Evolutionary conservation across 305 asterid genomes (phyloP), one percentile per base, ranked within the genome.

Genomic region (Fraxinus baroniana): DNA sequence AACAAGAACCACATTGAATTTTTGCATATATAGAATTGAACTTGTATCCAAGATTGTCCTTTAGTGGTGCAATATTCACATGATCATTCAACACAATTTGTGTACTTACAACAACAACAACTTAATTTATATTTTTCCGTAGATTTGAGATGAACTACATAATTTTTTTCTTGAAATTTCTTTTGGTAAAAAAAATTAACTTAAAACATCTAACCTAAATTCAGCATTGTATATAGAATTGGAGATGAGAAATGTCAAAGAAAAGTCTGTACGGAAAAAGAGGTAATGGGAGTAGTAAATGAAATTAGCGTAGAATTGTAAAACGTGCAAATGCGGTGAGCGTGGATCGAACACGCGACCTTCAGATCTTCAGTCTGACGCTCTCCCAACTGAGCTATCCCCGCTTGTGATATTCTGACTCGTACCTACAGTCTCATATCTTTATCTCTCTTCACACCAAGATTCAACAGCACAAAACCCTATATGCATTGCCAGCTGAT

Each of bases 361-460:
- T 92, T 92, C 95, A 91, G 87, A 93, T 91, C 97, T 93, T 93
- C 92, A 92, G 97, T 92, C 94, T 93, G 97, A 91, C 93, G 93
- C 96, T 93, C 98, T 94, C 97, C 95, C 94, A 94, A 94, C 94
- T 93, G 97, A 93, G 94, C 95, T 94, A 91, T 93, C 96, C 97
- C 97, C 94, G 91, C 95, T 0, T 2, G 3, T 18, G 3, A n/a
- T 55, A 20, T 4, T 17, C 0, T 17, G 0, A 15, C 0, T 52
- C 22, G 3, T 15, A 15, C 60, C 62, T 15, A 17, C 0, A 17
- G 0, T 4, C 0, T 0, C 20, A 52, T 52, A 17, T 4, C 17
- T 4, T 17, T 0, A 52, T 15, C 0, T 52, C 2, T 52, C 7
- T 49, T 55, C 66, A n/a, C 22, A 55, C 64, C 9, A n/a, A 49